A percentile compares a stretch with the other conserved stretches of the same genome.
Conservation (phyloP, 1,284 basidiomycete genomes). For the Cryptococcus sp. region DNA sequence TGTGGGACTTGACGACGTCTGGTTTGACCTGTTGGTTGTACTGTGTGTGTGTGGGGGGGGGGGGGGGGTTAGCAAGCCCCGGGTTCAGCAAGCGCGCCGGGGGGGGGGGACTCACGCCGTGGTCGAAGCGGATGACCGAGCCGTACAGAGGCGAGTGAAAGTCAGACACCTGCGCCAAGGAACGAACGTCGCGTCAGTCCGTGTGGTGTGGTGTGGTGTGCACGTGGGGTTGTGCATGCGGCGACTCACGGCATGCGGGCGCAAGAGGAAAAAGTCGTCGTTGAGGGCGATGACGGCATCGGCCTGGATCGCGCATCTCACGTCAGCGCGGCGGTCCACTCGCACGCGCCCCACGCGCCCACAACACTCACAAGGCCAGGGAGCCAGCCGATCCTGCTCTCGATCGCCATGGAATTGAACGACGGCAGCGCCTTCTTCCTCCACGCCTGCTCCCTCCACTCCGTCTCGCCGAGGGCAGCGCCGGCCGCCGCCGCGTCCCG, state of each 20-base stretch:
- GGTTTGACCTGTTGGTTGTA: conserved; percentile 40
- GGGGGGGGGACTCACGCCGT: conserved; percentile 27
- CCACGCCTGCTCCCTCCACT: conserved; percentile 37
- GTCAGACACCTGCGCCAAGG: conserved; percentile 30
- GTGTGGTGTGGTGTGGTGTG: background rate
- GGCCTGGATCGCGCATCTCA: conserved; percentile 9
- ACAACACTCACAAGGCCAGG: conserved; percentile 34
- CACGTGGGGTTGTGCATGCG: too few species aligned
- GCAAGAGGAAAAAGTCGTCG: conserved; percentile 46
- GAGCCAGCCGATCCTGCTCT: conserved; percentile 42
- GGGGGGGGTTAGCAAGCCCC: too few species aligned
- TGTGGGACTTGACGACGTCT: conserved; percentile 24
- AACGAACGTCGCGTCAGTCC: background rate
- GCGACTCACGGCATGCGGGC: conserved; percentile 32
- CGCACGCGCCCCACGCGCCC: too few species aligned
- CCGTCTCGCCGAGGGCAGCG: conserved; percentile 22
- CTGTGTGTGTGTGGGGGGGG: too few species aligned
- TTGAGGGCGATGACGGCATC: conserved; percentile 42
- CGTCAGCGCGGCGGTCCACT: too few species aligned
- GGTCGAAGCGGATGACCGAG: conserved; percentile 43
- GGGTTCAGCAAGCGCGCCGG: background rate
- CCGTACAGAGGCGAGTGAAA: conserved; percentile 47
- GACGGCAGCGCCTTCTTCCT: conserved; percentile 37
- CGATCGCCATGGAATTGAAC: conserved; percentile 50
- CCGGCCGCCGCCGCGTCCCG: conserved; percentile 18